phyloP scores from a whole-genome alignment of 2,329 filamentous ascomycete genomes.

The Colletotrichum sidae region DNA sequence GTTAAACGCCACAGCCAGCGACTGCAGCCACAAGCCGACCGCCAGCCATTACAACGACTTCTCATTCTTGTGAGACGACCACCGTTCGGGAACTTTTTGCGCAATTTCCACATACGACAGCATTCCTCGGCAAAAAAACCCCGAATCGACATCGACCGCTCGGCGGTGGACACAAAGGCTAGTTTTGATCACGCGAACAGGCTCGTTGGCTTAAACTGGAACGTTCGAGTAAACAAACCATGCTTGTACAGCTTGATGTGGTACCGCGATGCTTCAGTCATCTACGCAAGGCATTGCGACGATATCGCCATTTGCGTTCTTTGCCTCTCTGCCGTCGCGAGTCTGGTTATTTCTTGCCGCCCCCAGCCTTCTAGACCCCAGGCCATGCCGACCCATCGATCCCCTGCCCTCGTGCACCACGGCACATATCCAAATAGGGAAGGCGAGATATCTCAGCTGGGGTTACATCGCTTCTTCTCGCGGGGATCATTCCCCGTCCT shows the following conservation, averaged over 20 bases:
- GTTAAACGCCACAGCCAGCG: too few relatives aligned
- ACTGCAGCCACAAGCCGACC: too few relatives aligned
- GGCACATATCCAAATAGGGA: constrained; percentile 22
- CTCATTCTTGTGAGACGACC: too few relatives aligned
- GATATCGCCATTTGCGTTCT: not conserved
- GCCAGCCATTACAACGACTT: too few relatives aligned
- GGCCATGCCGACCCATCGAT: constrained; percentile 1
- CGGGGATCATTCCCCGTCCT: constrained; percentile 12
- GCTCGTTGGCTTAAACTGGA: too few relatives aligned
- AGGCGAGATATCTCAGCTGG: constrained; percentile 25
- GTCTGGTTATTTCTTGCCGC: too few relatives aligned
- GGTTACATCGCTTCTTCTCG: constrained; percentile 26
- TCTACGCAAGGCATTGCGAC: not conserved
- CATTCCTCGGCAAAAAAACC: too few relatives aligned
- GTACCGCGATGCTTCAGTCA: constrained; percentile 4
- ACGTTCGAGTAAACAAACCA: not conserved
- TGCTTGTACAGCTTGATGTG: not conserved
- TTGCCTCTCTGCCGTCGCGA: not conserved
- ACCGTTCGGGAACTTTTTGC: too few relatives aligned
- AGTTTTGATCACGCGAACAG: too few relatives aligned
- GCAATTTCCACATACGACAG: too few relatives aligned
- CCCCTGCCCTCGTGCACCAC: constrained; percentile 6
- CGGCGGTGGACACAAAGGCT: too few relatives aligned
- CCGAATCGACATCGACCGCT: too few relatives aligned
- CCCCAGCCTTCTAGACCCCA: not conserved